Evolutionary conservation across 2,329 filamentous ascomycete species (phyloP), one percentile per base, ranked within the genome.

Genomic region (Alternaria dauci): DNA sequence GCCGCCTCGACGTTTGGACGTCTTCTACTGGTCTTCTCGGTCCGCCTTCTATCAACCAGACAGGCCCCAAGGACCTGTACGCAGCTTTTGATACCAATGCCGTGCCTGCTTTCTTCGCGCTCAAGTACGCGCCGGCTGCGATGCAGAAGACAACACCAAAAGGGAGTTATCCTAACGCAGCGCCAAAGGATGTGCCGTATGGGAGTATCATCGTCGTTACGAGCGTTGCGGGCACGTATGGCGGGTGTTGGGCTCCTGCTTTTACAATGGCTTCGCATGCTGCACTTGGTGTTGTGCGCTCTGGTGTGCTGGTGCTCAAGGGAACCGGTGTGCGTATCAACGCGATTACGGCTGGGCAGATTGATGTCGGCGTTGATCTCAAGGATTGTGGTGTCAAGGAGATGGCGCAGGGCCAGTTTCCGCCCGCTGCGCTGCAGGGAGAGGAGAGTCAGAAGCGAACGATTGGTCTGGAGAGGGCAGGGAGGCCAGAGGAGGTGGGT

Each of bases 61-160:
- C 87, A 2, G 85, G 84, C 0, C 85, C 87, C 0, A 76, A 78
- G 11, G 86, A 87, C 68, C 77, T 89, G 14, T 81, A 84, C 70
- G 83, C 82, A 47, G 85, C 84, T 62, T 88, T 89, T 72, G 86
- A 88, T 69, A 84, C 85, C 2, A 88, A 89, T 69, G 82, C 82
- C 39, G 82, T 89, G 76, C 85, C 86, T 7, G 86, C 87, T 2
- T 89, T 89, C 79, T 88, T 88, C 67, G 87, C 87, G 1, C 80
- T 89, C 62, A 89, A 89, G 72, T 88, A 89, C 68, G 86, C 86
- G 0, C 86, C 87, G 0, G 83, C 86, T 2, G 87, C 88, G 2
- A 89, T 89, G 87, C 81, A 78, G 18, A 89, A 89, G 71, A 82
- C 84, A 7, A 84, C 84, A 0, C 80, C 82, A 0, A 84, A 85